Evolutionary conservation across 176 grass and related monocot species (phyloP).

Genomic region (Ananas comosus): DNA sequence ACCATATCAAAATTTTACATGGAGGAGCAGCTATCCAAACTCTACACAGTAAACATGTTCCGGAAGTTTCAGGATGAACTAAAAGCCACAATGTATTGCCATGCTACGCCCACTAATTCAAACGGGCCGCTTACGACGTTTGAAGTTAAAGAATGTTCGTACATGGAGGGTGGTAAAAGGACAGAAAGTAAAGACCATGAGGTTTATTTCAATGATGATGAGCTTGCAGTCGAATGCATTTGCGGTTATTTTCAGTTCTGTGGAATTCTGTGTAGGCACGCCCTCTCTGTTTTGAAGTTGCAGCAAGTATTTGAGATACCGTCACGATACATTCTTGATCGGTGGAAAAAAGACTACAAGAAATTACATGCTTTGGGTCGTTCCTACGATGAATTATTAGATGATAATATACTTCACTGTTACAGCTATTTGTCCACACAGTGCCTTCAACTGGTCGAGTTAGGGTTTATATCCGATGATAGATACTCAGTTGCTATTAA

Average conservation of each 20-base stretch:
- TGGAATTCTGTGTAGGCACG: conserved; percentile 88
- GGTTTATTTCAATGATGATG: conserved; percentile 61
- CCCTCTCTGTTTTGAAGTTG: conserved; percentile 81
- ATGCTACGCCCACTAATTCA: conserved; percentile 60
- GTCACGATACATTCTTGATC: conserved; percentile 56
- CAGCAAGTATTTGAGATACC: conserved; percentile 88
- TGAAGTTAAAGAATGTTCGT: conserved; percentile 85
- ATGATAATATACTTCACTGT: conserved; percentile 30
- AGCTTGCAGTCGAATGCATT: conserved; percentile 49
- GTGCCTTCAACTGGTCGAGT: conserved; percentile 50
- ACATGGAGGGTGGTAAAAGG: conserved; percentile 76
- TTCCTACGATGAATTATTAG: conserved; percentile 25
- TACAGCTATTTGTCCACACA: conserved; percentile 42
- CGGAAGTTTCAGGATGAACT: conserved; percentile 94
- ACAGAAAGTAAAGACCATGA: conserved; percentile 59
- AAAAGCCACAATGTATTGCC: conserved; percentile 95
- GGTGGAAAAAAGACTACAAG: conserved; percentile 89
- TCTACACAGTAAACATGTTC: conserved; percentile 89
- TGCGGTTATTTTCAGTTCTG: conserved; percentile 80
- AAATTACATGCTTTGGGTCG: conserved; percentile 47
- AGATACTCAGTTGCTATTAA: conserved; percentile 75
- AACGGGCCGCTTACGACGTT: conserved; percentile 47
- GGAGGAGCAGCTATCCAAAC: conserved; percentile 86
- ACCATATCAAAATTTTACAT: conserved; percentile 93
- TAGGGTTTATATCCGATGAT: conserved; percentile 76